These are phyloP conservation scores for Cryptococcus hybrid DNA, from an alignment of 1,284 basidiomycete species.

Conservation along the genomic window DNA sequence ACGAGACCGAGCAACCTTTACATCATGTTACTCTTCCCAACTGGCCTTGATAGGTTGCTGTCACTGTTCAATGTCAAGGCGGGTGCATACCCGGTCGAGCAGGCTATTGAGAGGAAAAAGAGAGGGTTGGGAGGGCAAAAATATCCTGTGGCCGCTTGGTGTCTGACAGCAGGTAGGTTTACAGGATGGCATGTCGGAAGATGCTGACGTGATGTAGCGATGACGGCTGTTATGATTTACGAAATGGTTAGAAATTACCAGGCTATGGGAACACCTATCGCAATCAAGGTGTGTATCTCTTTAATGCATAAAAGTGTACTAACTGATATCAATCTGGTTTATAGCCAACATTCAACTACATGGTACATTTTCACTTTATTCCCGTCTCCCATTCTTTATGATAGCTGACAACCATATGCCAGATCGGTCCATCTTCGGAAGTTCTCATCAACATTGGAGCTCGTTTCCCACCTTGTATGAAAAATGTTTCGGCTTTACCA, in stretches of 20 bases:
- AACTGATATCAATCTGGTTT: no score
- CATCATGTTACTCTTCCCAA: slow-evolving; percentile 31
- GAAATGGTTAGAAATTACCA: slow-evolving; percentile 72
- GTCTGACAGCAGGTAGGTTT: slow-evolving; percentile 14
- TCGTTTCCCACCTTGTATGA: slow-evolving; percentile 69
- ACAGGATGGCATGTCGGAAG: background rate
- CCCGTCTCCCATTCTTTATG: no score
- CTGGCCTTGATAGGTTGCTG: slow-evolving; percentile 34
- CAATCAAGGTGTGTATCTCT: slow-evolving; percentile 51
- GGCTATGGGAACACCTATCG: slow-evolving; percentile 73
- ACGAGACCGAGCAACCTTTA: slow-evolving; percentile 14
- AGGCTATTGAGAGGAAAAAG: slow-evolving; percentile 79
- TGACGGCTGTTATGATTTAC: slow-evolving; percentile 69
- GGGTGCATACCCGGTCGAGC: slow-evolving; percentile 63
- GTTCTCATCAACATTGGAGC: slow-evolving; percentile 84
- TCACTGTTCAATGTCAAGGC: slow-evolving; percentile 28
- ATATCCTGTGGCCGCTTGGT: slow-evolving; percentile 59
- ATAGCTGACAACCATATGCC: no score
- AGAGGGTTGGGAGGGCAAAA: slow-evolving; percentile 48
- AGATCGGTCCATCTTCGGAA: slow-evolving; percentile 74
- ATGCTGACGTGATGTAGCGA: slow-evolving; percentile 47
- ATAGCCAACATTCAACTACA: slow-evolving; percentile 78
- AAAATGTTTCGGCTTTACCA: slow-evolving; percentile 59
- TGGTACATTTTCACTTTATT: slow-evolving; percentile 52
- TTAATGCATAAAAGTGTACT: no score